Evolutionary conservation across 169 alveolate genomes (phyloP).

Genomic region (Plasmodium gaboni): DNA sequence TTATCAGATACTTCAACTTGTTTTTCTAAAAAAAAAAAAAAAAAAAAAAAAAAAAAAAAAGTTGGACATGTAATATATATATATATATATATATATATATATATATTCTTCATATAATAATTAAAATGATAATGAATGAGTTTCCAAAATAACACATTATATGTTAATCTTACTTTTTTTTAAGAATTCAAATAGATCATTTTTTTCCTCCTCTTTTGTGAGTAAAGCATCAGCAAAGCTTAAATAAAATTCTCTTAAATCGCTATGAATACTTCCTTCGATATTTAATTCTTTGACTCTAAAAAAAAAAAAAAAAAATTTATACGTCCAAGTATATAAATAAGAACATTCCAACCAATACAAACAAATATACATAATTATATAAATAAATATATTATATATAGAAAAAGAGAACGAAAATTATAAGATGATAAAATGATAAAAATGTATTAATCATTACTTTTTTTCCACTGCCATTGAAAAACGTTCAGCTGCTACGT

Average conservation of each 20-base stretch:
- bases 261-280: slow-evolving; percentile 44
- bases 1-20: slow-evolving; percentile 44
- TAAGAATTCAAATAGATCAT: slow-evolving; percentile 57
- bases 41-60: neutral
- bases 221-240: slow-evolving; percentile 62
- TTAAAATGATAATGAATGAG: neutral
- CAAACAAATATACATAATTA: slow-evolving; percentile 1
- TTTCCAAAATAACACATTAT: neutral
- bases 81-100: neutral
- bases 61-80: neutral
- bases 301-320: neutral
- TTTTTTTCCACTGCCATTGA: slow-evolving; percentile 74
- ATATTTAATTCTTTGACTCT: slow-evolving; percentile 57
- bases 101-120: neutral
- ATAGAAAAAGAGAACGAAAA: neutral
- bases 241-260: slow-evolving; percentile 55
- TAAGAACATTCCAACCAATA: neutral
- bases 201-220: slow-evolving; percentile 66
- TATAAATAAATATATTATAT: slow-evolving; percentile 4
- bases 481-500: slow-evolving; percentile 63
- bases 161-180: slow-evolving; percentile 34
- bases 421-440: neutral
- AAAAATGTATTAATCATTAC: slow-evolving; percentile 9
- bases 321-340: neutral
- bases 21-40: slow-evolving; percentile 38